Percentiles rank a stretch among this genome's conserved stretches.
Evolutionary conservation across 202 grass and related monocot genomes (phyloP).

Genomic region (Schoenoplectus tabernaemontani): DNA sequence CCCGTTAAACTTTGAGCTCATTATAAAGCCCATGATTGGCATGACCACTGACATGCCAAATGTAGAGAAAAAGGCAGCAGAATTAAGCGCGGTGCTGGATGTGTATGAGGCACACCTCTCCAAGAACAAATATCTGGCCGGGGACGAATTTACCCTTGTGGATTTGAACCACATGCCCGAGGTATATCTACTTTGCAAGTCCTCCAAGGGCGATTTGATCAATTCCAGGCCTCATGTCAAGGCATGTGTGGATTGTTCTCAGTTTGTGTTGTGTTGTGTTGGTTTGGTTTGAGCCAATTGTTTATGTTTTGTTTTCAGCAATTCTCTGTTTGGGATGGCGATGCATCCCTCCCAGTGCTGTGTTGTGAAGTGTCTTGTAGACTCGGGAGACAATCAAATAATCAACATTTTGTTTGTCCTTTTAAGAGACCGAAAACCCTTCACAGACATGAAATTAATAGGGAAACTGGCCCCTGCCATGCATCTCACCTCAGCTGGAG

Average conservation of each 20-base stretch:
- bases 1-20: slow-evolving; percentile 35
- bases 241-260: no score
- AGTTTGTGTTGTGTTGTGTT: no score
- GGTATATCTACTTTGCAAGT: slow-evolving; percentile 27
- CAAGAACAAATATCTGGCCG: slow-evolving; percentile 61
- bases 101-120: slow-evolving; percentile 61
- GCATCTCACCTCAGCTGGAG: no score
- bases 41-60: slow-evolving; percentile 28
- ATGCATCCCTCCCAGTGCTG: no score
- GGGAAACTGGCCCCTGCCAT: no score
- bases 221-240: slow-evolving; percentile 41
- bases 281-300: no score
- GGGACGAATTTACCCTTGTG: slow-evolving; percentile 50
- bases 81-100: slow-evolving; percentile 53
- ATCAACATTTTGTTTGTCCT: no score
- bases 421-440: no score
- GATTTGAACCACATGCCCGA: slow-evolving; percentile 64
- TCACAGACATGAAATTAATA: no score
- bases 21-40: slow-evolving; percentile 48
- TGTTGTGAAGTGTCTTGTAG: slow-evolving; percentile 26
- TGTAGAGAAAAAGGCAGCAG: slow-evolving; percentile 35
- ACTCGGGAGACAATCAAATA: no score
- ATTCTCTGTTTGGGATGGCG: not conserved
- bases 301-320: not conserved
- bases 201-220: slow-evolving; percentile 48